Base-by-base conservation (phyloP, 345 rosid genomes). In the Mangifera indica region DNA sequence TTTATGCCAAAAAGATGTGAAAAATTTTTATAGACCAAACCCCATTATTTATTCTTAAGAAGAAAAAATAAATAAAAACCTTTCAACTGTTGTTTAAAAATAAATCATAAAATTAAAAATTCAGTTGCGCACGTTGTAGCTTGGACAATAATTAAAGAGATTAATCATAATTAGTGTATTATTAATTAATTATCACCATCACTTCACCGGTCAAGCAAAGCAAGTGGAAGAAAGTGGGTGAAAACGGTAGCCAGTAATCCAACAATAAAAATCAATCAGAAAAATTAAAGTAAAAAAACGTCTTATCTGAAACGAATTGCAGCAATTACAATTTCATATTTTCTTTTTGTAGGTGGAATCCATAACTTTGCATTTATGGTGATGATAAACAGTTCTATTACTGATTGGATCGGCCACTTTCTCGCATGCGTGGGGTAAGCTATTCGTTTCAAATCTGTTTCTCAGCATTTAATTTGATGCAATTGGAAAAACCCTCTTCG, bases 361-460 rank as follows among this genome's bases (percentile, higher is more conserved):
- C 42, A 24, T 59, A 51, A 22, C 55, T 15, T 49, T 37, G 66
- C 56, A 13, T 21, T 45, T 18, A 86, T 86, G 86, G 85, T 82
- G 76, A 77, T 71, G 32, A 17, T 81, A 10, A 63, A 62, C 73
- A 77, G 66, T 73, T 67, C 80, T 6, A 9, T 79, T 37, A 48
- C 80, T 56, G 73, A 81, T 74, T 86, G 93, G 91, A 83, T 87
- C 82, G 66, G 67, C 62, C 84, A 81, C 73, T 63, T 85, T 44
- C 83, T 89, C 11, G 82, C 84, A 68, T 89, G 87, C 64, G 83
- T 84, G 81, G 86, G 89, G 93, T 85, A 72, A 77, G 79, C 72
- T 6, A 18, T 80, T 29, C 62, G 26, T 48, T 60, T 72, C 70
- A 2, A 13, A n/a, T 34, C 26, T 37, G 32, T 29, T 29, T 29